Base-by-base conservation (phyloP, 2,329 filamentous ascomycete genomes). In the Sporothrix humicola region DNA sequence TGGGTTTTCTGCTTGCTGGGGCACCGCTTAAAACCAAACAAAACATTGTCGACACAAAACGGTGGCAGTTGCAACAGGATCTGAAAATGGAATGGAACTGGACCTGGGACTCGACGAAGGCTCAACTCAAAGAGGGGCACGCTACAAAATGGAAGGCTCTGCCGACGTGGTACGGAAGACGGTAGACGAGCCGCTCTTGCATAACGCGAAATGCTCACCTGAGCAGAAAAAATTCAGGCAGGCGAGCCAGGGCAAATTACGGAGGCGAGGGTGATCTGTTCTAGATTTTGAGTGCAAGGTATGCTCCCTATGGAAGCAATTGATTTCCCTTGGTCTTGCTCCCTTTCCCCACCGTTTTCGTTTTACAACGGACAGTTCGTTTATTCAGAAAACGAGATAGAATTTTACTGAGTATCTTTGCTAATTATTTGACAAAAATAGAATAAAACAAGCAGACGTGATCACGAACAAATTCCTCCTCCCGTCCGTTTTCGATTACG, bases 171-270 rank as follows among this genome's bases (percentile, higher is more conserved):
- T 20, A 56, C 42, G 44, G 37, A 23, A 44, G 37, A 50, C 20
- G 44, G 69, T 20, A 59, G 44, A 31, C 56, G 56, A 71, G 69
- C 69, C 69, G 69, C 69, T n/a, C 23, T 17, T 63, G 69, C 69
- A 71, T 71, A 44, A 50, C 44, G 42, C 26, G 8, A 59, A 37
- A 8, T 61, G 69, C 52, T 56, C 69, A 71, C 12, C 52, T 71
- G 69, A 71, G 54, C 69, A 71, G 26, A 17, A 61, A 59, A 56
- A 46, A n/a, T 20, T 31, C 9, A 42, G 68, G 6, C 48, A 9
- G 50, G 31, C 26, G 26, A 20, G 3, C n/a, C 4, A 52, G 42
- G 13, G 23, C 9, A 26, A 48, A 26, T 44, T 13, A 65, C 61
- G n/a, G 42, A 9, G 15, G 15, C 31, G 58, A 37, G n/a, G n/a